These are phyloP conservation scores for Phlyctochytrium planicorne DNA, from an alignment of 192 early-diverging fungal species.

Conservation along the genomic window DNA sequence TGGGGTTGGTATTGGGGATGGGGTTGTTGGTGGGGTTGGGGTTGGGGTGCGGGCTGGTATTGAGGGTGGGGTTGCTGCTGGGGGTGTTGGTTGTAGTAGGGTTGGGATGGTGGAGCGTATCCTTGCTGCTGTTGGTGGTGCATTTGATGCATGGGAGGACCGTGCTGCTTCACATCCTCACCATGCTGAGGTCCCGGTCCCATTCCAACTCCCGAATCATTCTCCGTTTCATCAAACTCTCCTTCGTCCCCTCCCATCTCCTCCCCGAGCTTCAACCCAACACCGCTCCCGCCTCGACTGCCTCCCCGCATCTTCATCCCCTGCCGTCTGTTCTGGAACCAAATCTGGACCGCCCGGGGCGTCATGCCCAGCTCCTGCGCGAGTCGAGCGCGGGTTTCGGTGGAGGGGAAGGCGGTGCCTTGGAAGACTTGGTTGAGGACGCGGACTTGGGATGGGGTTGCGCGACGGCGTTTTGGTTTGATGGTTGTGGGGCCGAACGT, in stretches of 20 bases:
- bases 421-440: conserved; percentile 76
- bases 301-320: conserved; percentile 28
- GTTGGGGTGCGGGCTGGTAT: not conserved
- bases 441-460: conserved; percentile 51
- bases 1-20: not conserved
- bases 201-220: not conserved
- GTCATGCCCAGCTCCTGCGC: conserved; percentile 83
- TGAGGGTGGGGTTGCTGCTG: not conserved
- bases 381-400: conserved; percentile 71
- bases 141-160: no score
- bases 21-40: not conserved
- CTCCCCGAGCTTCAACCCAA: no score
- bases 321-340: conserved; percentile 97
- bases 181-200: not conserved
- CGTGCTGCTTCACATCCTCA: no score
- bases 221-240: not conserved
- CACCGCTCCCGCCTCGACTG: not conserved
- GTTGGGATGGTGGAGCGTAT: not conserved
- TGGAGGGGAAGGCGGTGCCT: conserved; percentile 83
- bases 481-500: not conserved
- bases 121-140: not conserved
- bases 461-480: conserved; percentile 4
- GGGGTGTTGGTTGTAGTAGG: not conserved
- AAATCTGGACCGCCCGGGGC: conserved; percentile 90
- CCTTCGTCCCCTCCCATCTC: not conserved